These are phyloP conservation scores for Mortierella sp. DNA, from an alignment of 371 early-diverging fungal species.

Conservation along the genomic window DNA sequence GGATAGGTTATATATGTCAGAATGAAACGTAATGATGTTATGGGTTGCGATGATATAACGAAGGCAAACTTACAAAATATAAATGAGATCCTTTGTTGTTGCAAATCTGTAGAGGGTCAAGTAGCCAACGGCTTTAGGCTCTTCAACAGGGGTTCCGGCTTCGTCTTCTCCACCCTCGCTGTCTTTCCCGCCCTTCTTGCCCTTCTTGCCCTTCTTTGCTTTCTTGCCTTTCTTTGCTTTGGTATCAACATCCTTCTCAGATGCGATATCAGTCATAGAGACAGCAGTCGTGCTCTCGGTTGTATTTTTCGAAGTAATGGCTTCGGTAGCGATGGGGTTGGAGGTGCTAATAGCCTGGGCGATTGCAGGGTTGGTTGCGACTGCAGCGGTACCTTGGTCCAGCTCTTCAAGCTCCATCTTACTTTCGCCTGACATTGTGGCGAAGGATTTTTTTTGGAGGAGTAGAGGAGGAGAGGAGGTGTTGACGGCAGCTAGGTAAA, in stretches of 20 bases:
- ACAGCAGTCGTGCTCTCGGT: slow-evolving; percentile 1
- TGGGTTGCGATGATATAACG: neutral
- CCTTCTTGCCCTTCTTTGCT: slow-evolving; percentile 52
- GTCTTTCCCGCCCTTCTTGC: slow-evolving; percentile 1
- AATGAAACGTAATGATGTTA: neutral
- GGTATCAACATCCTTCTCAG: slow-evolving; percentile 38
- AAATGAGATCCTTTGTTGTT: slow-evolving; percentile 62
- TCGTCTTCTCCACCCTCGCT: slow-evolving; percentile 2
- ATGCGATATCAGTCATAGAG: slow-evolving; percentile 14
- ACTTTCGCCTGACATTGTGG: slow-evolving; percentile 36
- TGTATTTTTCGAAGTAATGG: neutral
- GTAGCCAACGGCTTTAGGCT: slow-evolving; percentile 56
- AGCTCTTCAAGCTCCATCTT: slow-evolving; percentile 56
- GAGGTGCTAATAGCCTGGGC: neutral
- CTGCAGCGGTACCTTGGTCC: slow-evolving; percentile 7
- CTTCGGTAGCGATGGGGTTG: neutral
- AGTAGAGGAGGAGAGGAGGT: neutral
- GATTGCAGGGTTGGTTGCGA: neutral
- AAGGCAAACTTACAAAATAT: slow-evolving; percentile 57
- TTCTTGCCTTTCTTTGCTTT: slow-evolving; percentile 47
- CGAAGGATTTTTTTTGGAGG: neutral
- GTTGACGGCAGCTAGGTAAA: neutral
- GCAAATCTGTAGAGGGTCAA: slow-evolving; percentile 76
- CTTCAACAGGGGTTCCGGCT: slow-evolving; percentile 7
- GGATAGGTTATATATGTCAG: neutral